Evolutionary conservation across 2,329 filamentous ascomycete genomes (phyloP), one percentile per base, ranked within the genome.

Genomic region (Neonectria magnoliae): DNA sequence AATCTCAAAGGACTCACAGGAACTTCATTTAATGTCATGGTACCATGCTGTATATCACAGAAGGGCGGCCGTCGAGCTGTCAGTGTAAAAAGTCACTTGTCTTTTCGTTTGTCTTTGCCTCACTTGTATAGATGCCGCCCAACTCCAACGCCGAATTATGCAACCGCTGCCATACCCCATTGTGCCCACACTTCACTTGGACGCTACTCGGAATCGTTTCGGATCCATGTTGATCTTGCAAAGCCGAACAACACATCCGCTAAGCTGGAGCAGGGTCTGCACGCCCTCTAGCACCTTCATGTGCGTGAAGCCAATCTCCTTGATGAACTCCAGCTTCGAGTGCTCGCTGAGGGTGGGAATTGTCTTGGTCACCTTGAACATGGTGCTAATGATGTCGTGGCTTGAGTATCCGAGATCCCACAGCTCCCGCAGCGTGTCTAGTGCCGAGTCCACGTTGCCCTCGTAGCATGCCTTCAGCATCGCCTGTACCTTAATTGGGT

Each of bases 241-340:
- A 61, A 99, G 84, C 73, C 95, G 90, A 16, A 93, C 94, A 22
- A 99, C 87, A 77, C 95, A 98, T 11, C 95, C 96, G 76, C 93
- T 97, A 50, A 99, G 85, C 80, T 99, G 96, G 63, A 99, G 86
- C 67, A 98, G 87, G 8, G 95, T 98, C 81, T 98, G 95, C 25
- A 99, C 93, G 31, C 96, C 96, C 77, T 99, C 96, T n/a, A 99
- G 83, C 60, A 99, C 95, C 79, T 97, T 94, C 96, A 99, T 99
- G 77, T 99, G 96, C 2, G 96, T 97, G 80, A 98, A 98, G 57
- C 96, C 96, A 79, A 99, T 99, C 81, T 98, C 96, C 82, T 94
- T 95, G 82, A 98, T 97, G 73, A 98, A 99, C 77, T 98, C 95
- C 66, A 99, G 84, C 83, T 98, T 98, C 16, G 94, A 90, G 79